These are phyloP conservation scores for Citrus hindsii DNA, from an alignment of 345 rosid species.

Conservation along the genomic window DNA sequence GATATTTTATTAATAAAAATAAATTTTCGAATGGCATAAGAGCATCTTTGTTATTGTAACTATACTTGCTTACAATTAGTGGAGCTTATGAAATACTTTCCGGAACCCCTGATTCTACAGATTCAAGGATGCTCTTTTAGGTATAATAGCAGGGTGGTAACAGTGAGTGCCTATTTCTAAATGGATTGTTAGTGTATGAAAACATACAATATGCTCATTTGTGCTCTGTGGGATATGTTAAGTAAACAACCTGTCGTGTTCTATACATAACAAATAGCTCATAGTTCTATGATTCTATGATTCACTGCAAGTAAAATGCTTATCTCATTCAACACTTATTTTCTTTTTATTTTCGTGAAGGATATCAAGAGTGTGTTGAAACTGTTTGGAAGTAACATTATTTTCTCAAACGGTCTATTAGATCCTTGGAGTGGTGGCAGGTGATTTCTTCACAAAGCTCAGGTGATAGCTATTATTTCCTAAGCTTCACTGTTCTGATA, in stretches of 20 bases:
- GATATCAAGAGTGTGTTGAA: constrained; percentile 62
- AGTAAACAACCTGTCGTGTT: neutral
- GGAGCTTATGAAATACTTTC: neutral
- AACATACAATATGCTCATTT: neutral
- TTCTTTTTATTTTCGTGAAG: constrained; percentile 33
- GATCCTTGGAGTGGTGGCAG: constrained; percentile 99
- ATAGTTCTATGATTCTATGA: neutral
- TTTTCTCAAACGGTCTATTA: constrained; percentile 86
- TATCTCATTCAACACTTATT: neutral
- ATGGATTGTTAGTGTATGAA: neutral
- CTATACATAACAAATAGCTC: neutral
- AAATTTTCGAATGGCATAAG: neutral
- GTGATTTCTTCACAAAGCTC: constrained; percentile 32
- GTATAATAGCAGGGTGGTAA: neutral
- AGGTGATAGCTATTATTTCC: neutral
- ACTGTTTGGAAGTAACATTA: constrained; percentile 83
- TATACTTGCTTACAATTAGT: neutral
- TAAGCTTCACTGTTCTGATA: constrained; percentile 8
- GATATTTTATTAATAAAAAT: neutral
- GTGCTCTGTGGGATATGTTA: neutral
- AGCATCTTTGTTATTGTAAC: neutral
- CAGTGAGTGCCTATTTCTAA: no score
- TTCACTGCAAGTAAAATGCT: neutral
- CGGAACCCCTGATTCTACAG: neutral
- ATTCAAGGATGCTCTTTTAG: neutral